Evolutionary conservation across 202 grass and related monocot species (phyloP), one percentile per base, ranked within the genome.

Genomic region (Digitaria exilis): DNA sequence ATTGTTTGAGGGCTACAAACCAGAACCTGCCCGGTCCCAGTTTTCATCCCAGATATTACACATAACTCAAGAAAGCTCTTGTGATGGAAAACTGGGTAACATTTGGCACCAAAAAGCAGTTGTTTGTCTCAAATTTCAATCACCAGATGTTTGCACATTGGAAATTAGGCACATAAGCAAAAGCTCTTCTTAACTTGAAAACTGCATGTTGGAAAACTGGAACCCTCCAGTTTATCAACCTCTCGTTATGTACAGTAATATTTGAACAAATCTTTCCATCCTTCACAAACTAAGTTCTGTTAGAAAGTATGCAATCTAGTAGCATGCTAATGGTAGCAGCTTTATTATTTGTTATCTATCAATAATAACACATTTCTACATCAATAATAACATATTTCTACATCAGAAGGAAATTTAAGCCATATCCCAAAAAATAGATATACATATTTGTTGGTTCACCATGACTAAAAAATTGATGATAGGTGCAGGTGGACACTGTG

Each of bases 311-410:
- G 46, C 22, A 71, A 42, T 44, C 25, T 49, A 62, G 7, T 39
- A n/a, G 28, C 50, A 60, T 42, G 52, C 31, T 50, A 50, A 17
- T 19, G 16, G 11, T 58, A 70, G 19, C 17, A 55, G 19, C 39
- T 68, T 28, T 32, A 54, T 19, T 63, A 51, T 43, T 49, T 69
- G 48, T 22, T 64, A 14, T 41, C 13, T 25, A 24, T 84, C 65
- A 84, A 76, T 66, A 45, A 45, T 45, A 45, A 45, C 44, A 45
- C 44, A 45, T 45, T 45, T 45, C 44, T 45, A n/a, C n/a, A 24
- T 84, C 65, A 84, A 76, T 66, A 45, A 45, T 45, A 45, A 45
- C 44, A 45, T 12, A 45, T 45, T 45, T 45, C 44, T 45, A n/a
- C n/a, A n/a, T n/a, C n/a, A n/a, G n/a, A n/a, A n/a, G n/a, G n/a